Conservation (phyloP, 805 yeast species). For the Saccharomycopsis sp. region DNA sequence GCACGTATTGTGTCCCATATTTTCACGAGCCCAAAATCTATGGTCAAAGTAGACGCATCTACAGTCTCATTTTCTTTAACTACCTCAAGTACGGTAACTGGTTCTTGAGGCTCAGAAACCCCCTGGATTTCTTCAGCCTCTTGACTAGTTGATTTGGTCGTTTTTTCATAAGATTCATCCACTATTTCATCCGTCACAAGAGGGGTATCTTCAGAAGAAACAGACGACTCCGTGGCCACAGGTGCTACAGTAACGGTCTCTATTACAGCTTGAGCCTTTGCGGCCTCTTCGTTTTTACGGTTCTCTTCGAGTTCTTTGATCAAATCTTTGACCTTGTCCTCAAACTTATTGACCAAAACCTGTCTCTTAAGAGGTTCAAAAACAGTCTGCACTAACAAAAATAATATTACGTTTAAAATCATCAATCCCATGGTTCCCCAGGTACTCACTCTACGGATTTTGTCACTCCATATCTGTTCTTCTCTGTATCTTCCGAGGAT, state of each 20-base stretch:
- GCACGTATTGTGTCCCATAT: not conserved
- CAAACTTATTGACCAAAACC: slow-evolving; percentile 76
- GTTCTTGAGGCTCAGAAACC: not conserved
- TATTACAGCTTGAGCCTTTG: not conserved
- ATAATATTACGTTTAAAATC: slow-evolving; percentile 77
- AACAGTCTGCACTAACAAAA: slow-evolving; percentile 74
- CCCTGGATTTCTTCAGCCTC: no score
- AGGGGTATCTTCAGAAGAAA: not conserved
- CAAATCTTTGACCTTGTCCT: slow-evolving; percentile 56
- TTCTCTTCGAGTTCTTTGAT: slow-evolving; percentile 3
- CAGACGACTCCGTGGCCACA: not conserved
- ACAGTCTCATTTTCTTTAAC: not conserved
- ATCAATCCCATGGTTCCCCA: slow-evolving; percentile 93
- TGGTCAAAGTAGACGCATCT: not conserved
- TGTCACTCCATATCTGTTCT: slow-evolving; percentile 97
- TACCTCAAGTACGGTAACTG: no score
- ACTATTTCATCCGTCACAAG: not conserved
- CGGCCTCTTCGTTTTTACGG: not conserved
- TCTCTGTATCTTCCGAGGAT: slow-evolving; percentile 89
- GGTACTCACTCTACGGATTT: slow-evolving; percentile 86
- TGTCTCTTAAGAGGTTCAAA: slow-evolving; percentile 94
- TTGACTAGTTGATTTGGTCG: not conserved
- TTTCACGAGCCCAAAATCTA: not conserved
- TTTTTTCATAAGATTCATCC: not conserved
- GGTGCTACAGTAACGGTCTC: not conserved